Percentiles rank a stretch among this genome's conserved stretches.
Evolutionary conservation across 2,329 filamentous ascomycete genomes (phyloP).

Genomic region (Hymenoscyphus albidus): DNA sequence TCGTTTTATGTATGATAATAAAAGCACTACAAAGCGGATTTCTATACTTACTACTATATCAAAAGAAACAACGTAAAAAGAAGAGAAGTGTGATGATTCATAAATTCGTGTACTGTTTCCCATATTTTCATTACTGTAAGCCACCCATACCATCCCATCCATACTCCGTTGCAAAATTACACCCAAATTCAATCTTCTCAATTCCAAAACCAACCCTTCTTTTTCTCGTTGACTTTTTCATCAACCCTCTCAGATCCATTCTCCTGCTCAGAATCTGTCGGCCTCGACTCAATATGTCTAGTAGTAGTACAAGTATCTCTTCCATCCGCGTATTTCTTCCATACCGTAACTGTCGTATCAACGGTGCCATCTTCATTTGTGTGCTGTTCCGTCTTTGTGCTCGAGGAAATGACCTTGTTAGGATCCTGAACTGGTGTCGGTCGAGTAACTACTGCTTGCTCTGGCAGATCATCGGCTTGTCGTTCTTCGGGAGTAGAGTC

Average conservation of each 20-base stretch:
- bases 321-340: conserved; percentile 30
- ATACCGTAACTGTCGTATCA: conserved; percentile 26
- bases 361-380: conserved; percentile 28
- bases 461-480: neutral
- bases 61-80: too few species aligned
- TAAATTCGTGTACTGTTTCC: too few species aligned
- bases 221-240: conserved; percentile 13
- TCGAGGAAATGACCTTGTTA: conserved; percentile 26
- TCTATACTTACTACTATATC: too few species aligned
- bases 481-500: neutral
- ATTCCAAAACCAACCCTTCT: conserved; percentile 31
- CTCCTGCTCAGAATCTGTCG: neutral
- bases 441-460: neutral
- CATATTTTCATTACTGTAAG: neutral
- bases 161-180: neutral
- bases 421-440: neutral
- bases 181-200: conserved; percentile 11
- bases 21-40: too few species aligned
- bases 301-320: conserved; percentile 26
- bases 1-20: too few species aligned
- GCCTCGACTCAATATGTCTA: conserved; percentile 20
- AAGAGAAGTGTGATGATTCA: too few species aligned
- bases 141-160: neutral
- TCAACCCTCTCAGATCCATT: neutral
- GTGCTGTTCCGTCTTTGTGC: conserved; percentile 25